Conservation (phyloP, 495 filamentous ascomycete species). For the Aspergillus coremiiformis region DNA sequence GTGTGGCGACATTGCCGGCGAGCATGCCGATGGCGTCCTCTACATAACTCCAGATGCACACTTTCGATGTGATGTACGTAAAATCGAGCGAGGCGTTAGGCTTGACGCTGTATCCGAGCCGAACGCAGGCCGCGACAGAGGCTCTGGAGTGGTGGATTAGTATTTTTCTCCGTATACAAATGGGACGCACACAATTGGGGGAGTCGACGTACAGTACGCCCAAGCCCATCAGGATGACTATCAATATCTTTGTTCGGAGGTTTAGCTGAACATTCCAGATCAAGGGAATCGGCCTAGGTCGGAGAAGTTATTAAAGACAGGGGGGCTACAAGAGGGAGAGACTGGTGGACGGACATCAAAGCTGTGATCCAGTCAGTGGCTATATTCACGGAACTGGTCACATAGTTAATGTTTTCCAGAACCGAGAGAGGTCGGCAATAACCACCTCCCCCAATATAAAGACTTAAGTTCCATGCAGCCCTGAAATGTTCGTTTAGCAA, state of each 20-base stretch:
- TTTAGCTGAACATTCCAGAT: slow-evolving; percentile 44
- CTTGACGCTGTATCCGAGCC: slow-evolving; percentile 22
- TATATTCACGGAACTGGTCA: slow-evolving; percentile 21
- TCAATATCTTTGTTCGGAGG: slow-evolving; percentile 37
- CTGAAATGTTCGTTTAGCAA: slow-evolving; percentile 2
- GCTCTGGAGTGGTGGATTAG: too few relatives aligned
- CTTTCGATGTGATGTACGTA: slow-evolving; percentile 16
- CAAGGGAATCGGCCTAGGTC: slow-evolving; percentile 36
- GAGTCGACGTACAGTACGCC: slow-evolving; percentile 42
- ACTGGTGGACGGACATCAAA: slow-evolving; percentile 33
- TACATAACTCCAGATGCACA: slow-evolving; percentile 25
- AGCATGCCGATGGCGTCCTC: slow-evolving; percentile 25
- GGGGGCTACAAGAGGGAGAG: too few relatives aligned
- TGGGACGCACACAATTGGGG: too few relatives aligned
- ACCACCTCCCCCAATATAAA: slow-evolving; percentile 14
- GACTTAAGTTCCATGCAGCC: slow-evolving; percentile 15
- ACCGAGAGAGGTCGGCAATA: slow-evolving; percentile 17
- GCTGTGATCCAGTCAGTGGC: slow-evolving; percentile 31
- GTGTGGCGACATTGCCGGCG: slow-evolving; percentile 22
- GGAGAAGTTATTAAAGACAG: not conserved
- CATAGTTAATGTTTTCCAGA: slow-evolving; percentile 22
- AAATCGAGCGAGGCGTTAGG: slow-evolving; percentile 15
- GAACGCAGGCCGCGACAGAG: slow-evolving; percentile 19
- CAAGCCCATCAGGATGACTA: slow-evolving; percentile 42
- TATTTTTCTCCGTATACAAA: too few relatives aligned